A percentile compares a stretch with the other conserved stretches of the same genome.
These are phyloP conservation scores for Phaeodactylum tricornutum DNA, from an alignment of 108 stramenopile genomes.

Conservation along the genomic window DNA sequence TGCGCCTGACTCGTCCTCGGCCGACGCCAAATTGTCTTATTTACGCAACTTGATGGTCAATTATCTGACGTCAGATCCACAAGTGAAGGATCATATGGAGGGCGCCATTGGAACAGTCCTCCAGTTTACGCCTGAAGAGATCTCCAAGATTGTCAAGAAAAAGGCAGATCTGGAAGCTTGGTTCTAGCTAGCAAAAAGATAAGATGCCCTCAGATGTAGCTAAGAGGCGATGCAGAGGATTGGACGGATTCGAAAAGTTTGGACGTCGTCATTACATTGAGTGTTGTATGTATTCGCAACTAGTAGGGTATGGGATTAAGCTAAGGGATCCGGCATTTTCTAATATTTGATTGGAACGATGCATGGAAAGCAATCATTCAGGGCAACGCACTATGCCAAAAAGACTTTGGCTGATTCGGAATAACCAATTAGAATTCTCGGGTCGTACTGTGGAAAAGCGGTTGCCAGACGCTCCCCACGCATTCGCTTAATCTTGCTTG, in stretches of 20 bases:
- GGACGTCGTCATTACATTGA: too few species aligned
- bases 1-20: constrained; percentile 29
- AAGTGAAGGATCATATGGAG: constrained; percentile 78
- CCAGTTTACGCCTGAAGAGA: constrained; percentile 67
- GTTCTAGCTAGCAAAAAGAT: too few species aligned
- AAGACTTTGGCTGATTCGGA: too few species aligned
- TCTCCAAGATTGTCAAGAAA: constrained; percentile 59
- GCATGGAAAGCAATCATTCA: too few species aligned
- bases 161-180: constrained; percentile 56
- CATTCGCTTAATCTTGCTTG: constrained; percentile 23
- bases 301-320: too few species aligned
- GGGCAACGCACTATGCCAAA: too few species aligned
- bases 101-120: constrained; percentile 79
- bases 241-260: too few species aligned
- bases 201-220: too few species aligned
- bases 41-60: constrained; percentile 83
- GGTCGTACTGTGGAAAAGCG: constrained; percentile 45
- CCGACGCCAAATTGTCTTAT: constrained; percentile 65
- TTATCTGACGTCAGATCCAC: constrained; percentile 58
- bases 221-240: too few species aligned
- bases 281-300: too few species aligned
- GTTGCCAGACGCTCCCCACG: constrained; percentile 23
- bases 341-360: too few species aligned
- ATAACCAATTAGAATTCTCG: constrained; percentile 5
- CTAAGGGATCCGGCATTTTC: too few species aligned